Evolutionary conservation across 2,329 filamentous ascomycete species (phyloP).

Genomic region (Nemania sp.): DNA sequence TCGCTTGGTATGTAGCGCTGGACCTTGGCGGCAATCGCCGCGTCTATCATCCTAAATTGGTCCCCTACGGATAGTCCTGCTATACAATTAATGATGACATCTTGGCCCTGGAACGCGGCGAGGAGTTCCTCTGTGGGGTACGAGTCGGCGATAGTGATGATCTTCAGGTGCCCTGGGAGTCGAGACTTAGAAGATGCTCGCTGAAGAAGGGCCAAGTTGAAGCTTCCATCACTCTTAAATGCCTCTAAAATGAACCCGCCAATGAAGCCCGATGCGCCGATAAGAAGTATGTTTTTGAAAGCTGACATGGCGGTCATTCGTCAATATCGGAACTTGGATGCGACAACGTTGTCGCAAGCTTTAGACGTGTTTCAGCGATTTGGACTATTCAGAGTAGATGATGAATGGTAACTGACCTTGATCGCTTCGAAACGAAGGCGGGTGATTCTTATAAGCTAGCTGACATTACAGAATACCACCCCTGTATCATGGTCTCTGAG

Average conservation of each 20-base stretch:
- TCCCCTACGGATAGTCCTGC: neutral
- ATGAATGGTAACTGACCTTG: neutral
- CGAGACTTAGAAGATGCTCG: neutral
- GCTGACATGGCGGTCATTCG: neutral
- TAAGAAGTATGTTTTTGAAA: neutral
- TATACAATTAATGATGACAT: neutral
- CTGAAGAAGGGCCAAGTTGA: neutral
- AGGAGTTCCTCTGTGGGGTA: neutral
- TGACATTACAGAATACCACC: neutral
- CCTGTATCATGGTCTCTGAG: neutral
- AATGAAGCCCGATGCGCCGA: neutral
- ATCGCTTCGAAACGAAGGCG: neutral
- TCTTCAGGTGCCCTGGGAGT: neutral
- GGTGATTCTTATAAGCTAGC: neutral
- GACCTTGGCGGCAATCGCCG: neutral
- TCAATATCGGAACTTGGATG: neutral
- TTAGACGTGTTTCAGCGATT: neutral
- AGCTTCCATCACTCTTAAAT: neutral
- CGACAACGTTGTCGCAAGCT: neutral
- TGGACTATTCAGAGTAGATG: neutral
- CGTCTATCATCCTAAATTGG: neutral
- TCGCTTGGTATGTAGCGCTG: neutral
- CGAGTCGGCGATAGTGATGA: neutral
- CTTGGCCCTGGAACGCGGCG: neutral
- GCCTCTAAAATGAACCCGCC: neutral